Conservation (phyloP, 352 stramenopile genomes). For the Globisporangium emineosum region DNA sequence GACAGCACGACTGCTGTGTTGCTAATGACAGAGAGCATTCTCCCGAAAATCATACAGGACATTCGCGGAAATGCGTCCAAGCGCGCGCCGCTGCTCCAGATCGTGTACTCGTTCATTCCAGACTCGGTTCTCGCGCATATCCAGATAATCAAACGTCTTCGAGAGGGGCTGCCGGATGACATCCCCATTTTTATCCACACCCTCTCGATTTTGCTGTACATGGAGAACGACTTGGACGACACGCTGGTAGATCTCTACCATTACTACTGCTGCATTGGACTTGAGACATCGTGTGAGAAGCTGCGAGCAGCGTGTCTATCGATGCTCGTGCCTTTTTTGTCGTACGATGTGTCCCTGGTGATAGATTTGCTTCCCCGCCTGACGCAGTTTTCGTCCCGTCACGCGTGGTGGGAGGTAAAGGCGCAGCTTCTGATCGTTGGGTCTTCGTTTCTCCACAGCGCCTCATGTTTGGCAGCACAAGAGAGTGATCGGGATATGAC, state of each 20-base stretch:
- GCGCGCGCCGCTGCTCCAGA: constrained; percentile 44
- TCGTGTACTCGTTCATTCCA: constrained; percentile 62
- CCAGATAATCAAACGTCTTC: constrained; percentile 73
- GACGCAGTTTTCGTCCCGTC: constrained; percentile 52
- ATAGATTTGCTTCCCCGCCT: constrained; percentile 61
- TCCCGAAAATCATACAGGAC: constrained; percentile 38
- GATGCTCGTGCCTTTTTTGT: constrained; percentile 62
- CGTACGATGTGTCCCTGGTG: constrained; percentile 44
- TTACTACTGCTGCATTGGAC: constrained; percentile 86
- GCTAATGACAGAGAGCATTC: constrained; percentile 52
- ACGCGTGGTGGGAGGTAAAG: constrained; percentile 86
- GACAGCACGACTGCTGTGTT: constrained; percentile 41
- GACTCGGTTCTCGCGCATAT: constrained; percentile 55
- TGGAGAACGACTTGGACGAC: constrained; percentile 70
- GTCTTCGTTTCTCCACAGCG: constrained; percentile 49
- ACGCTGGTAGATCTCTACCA: constrained; percentile 80
- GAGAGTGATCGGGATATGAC: constrained; percentile 37
- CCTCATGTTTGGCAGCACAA: constrained; percentile 14
- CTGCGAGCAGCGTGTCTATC: constrained; percentile 71
- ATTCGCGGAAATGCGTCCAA: constrained; percentile 35
- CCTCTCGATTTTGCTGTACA: constrained; percentile 61
- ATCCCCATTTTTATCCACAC: constrained; percentile 77
- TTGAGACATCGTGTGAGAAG: constrained; percentile 70
- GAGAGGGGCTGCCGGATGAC: constrained; percentile 53
- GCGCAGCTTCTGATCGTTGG: constrained; percentile 68